Evolutionary conservation across 176 grass and related monocot species (phyloP), one percentile per base, ranked within the genome.

Genomic region (Zea luxurians): DNA sequence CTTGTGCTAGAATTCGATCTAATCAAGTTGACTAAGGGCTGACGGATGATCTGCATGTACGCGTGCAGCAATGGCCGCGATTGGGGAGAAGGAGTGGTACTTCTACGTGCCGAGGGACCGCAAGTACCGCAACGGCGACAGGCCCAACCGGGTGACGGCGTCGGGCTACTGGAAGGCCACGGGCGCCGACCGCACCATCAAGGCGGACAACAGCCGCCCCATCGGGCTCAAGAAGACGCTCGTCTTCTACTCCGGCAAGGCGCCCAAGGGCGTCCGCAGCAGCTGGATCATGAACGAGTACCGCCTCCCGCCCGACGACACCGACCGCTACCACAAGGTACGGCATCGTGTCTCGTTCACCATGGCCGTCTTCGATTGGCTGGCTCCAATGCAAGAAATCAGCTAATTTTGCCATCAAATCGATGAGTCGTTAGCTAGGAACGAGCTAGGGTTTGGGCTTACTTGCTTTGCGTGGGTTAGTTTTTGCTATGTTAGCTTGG

Each of bases 201-300:
- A 88, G 13, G 76, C 82, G 4, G 96, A 99, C 64, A 96, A 64
- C 82, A 21, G 73, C 64, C 84, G 96, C 37, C 40, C 90, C 10
- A 99, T 96, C 46, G 96, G 96, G 0, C 83, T 96, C 79, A 99
- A 99, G 88, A 99, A 99, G 83, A 99, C 96, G 12, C 83, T 99
- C 43, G 96, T 99, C 48, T 99, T 99, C 92, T 99, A 99, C 90
- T 93, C 90, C 64, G 96, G 96, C 75, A 99, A 99, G 78, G 96
- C 96, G 1, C 96, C 96, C 55, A 99, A 96, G 83, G 96, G 96
- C 64, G 67, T 91, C 47, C 79, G 96, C 70, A 87, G 78, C 58
- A 91, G 86, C 85, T 99, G 96, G 96, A 99, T 99, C 71, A 99
- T 99, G 96, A 99, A 99, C 85, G 96, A 99, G 84, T 99, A 96